phyloP scores from a whole-genome alignment of 1,284 basidiomycete genomes.

The Schizophyllum commune region DNA sequence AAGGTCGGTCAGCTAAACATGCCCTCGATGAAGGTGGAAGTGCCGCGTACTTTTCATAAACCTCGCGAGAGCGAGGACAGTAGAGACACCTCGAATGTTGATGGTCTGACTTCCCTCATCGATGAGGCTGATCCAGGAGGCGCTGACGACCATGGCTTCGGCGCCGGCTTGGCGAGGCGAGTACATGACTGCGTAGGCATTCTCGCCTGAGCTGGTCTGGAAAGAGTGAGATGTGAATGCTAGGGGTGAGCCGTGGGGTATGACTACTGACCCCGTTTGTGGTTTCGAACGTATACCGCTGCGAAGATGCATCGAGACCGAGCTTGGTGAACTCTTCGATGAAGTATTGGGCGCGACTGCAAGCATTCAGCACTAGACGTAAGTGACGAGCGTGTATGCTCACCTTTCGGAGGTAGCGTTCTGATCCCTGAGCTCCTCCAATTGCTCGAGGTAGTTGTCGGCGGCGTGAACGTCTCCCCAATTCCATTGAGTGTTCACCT shows the following conservation, averaged over 20 bases:
- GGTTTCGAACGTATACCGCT: constrained; percentile 55
- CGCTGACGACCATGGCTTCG: constrained; percentile 86
- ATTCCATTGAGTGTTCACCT: constrained; percentile 85
- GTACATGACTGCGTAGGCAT: constrained; percentile 76
- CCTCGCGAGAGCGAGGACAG: constrained; percentile 72
- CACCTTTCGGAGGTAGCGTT: constrained; percentile 69
- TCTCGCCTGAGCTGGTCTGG: constrained; percentile 48
- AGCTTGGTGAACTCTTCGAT: constrained; percentile 55
- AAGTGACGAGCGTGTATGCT: constrained; percentile 23
- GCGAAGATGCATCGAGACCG: constrained; percentile 62
- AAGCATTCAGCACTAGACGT: constrained; percentile 7
- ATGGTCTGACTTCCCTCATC: constrained; percentile 48
- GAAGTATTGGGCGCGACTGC: constrained; percentile 57
- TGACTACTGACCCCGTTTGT: constrained; percentile 33
- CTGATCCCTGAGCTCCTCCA: constrained; percentile 55
- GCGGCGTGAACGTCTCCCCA: constrained; percentile 85
- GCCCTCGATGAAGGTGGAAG: background rate
- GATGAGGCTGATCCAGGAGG: constrained; percentile 75
- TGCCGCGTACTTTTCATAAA: constrained; percentile 68
- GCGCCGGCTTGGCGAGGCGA: constrained; percentile 85
- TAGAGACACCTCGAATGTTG: constrained; percentile 86
- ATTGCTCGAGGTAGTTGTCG: constrained; percentile 63
- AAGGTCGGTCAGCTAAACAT: constrained; percentile 2
- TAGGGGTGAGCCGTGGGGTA: background rate
- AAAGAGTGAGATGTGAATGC: background rate